These are phyloP conservation scores for Carex scoparia DNA, from an alignment of 176 grass and related monocot genomes.

Conservation along the genomic window DNA sequence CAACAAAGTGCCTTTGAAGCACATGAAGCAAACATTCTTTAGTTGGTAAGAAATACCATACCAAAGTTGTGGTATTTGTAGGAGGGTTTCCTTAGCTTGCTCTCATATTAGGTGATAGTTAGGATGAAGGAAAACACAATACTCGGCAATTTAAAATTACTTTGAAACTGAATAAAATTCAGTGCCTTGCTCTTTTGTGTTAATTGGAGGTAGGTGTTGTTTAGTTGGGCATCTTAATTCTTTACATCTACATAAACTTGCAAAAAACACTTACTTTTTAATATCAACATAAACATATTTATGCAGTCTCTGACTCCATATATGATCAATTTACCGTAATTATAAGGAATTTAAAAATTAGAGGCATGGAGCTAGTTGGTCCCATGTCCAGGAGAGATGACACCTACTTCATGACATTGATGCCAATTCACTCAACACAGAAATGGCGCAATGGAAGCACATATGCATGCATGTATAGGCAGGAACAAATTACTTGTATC, in stretches of 20 bases:
- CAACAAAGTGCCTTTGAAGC: not conserved
- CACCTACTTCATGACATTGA: not conserved
- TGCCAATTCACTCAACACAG: not conserved
- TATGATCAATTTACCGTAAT: not conserved
- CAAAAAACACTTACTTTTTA: not conserved
- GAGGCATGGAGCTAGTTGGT: not conserved
- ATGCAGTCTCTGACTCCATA: not conserved
- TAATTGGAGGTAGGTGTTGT: not conserved
- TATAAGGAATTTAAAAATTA: not conserved
- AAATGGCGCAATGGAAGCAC: not conserved
- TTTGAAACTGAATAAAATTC: not conserved
- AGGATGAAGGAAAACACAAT: not conserved
- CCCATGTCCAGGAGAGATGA: slow-evolving; percentile 14
- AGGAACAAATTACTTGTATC: not conserved
- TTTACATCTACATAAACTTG: not conserved
- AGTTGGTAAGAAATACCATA: not conserved
- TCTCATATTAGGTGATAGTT: slow-evolving; percentile 2
- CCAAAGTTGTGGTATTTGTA: not conserved
- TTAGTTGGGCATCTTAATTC: not conserved
- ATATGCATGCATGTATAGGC: not conserved
- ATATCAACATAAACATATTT: not conserved
- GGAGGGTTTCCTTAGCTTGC: not conserved
- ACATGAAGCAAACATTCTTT: slow-evolving; percentile 4
- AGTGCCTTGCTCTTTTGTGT: not conserved
- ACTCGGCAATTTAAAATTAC: not conserved